Evolutionary conservation across 2,329 filamentous ascomycete species (phyloP).

Genomic region (Microdochium trichocladiopsis): DNA sequence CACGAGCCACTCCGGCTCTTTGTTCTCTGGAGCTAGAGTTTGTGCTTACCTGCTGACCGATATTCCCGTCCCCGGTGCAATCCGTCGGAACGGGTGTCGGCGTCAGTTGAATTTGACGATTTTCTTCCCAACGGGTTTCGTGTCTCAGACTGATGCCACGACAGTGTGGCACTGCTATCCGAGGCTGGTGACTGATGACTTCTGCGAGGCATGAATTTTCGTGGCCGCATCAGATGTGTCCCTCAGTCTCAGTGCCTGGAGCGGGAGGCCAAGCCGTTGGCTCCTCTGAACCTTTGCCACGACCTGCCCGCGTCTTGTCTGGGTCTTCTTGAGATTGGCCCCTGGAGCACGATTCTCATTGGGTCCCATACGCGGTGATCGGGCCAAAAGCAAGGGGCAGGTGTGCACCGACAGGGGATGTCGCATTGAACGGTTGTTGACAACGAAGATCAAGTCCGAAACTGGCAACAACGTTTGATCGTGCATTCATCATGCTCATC

Average conservation of each 20-base stretch:
- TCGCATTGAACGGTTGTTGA: neutral
- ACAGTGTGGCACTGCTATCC: too few relatives aligned
- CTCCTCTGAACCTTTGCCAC: neutral
- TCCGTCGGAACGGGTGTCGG: neutral
- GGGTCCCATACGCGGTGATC: neutral
- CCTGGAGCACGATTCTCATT: neutral
- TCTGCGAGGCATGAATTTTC: too few relatives aligned
- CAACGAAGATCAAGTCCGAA: neutral
- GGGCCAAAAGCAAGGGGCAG: neutral
- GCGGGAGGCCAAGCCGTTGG: too few relatives aligned
- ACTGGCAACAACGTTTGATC: neutral
- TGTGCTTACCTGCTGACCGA: neutral
- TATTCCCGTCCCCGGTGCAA: neutral
- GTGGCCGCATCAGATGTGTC: too few relatives aligned
- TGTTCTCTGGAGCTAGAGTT: neutral
- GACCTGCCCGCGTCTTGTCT: too few relatives aligned
- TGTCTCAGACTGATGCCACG: too few relatives aligned
- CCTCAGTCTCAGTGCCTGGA: too few relatives aligned
- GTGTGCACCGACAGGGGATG: neutral
- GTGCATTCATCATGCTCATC: neutral
- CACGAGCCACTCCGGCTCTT: neutral
- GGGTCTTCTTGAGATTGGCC: neutral
- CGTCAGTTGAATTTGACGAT: neutral
- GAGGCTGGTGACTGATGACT: too few relatives aligned
- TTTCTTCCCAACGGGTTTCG: too few relatives aligned